Evolutionary conservation across 257 asterid genomes (phyloP), one percentile per base, ranked within the genome.

Genomic region (Coffea eugenioides): DNA sequence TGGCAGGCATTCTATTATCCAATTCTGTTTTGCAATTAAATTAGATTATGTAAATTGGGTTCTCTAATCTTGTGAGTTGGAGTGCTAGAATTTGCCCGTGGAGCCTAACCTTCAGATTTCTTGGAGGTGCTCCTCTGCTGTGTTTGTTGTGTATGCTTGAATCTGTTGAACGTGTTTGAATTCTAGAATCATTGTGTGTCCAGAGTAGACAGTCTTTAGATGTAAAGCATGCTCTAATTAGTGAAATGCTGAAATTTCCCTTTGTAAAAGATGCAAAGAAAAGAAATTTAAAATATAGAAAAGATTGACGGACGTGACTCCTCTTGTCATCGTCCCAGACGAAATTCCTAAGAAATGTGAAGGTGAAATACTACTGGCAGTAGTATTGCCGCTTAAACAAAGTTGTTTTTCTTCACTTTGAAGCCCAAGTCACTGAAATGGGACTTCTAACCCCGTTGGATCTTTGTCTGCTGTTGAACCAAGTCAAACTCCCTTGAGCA

Each of bases 341-440:
- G 69, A 46, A 45, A 8, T 15, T 59, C 31, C 62, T 59, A 43
- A 20, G 8, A 69, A 39, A 77, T 45, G 41, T 41, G 70, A 56
- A 66, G 68, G 3, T 61, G 78, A 57, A 72, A 80, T 46, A 45
- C 81, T 83, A 69, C 65, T 34, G 21, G 77, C 57, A 65, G 82
- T 80, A 80, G 74, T 64, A 16, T 48, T 43, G n/a, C n/a, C 73
- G 27, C 18, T 62, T 16, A 51, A 49, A 3, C 25, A 48, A 41
- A 45, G 34, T 61, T 76, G 59, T 70, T 59, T 59, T 48, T 48
- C 76, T 56, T 89, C 88, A 80, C 84, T 88, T 84, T 49, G 88
- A 82, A 76, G 84, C 80, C 97, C 99, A 93, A 79, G 97, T 87
- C 74, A 93, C 97, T 79, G 98, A 90, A 78, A 95, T 83, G 34